These are phyloP conservation scores for Nicotiana tabacum DNA, from an alignment of 257 asterid species.

Conservation along the genomic window DNA sequence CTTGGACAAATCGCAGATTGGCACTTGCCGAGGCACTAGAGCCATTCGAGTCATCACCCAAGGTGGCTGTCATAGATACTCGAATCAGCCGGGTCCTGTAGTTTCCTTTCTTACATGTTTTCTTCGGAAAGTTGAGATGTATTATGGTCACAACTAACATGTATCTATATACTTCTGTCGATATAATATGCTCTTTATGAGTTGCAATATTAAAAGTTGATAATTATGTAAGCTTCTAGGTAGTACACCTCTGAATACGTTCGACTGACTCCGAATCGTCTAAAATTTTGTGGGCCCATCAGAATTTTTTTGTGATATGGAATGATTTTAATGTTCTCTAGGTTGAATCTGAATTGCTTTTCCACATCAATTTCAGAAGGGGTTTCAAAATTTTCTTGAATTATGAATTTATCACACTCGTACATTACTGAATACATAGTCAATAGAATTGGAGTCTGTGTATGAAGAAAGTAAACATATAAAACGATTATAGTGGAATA, in stretches of 20 bases:
- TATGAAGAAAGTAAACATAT: neutral
- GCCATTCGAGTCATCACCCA: constrained; percentile 39
- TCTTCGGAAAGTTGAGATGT: neutral
- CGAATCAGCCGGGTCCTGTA: constrained; percentile 68
- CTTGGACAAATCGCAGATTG: constrained; percentile 63
- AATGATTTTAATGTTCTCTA: neutral
- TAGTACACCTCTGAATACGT: neutral
- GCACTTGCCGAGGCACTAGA: constrained; percentile 67
- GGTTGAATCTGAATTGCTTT: neutral
- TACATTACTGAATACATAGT: neutral
- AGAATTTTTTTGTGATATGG: neutral
- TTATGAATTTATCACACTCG: neutral
- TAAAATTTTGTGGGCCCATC: too few species aligned
- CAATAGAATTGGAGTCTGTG: neutral
- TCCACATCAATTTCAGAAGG: neutral
- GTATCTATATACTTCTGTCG: neutral
- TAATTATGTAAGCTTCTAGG: neutral
- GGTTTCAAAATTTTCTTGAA: neutral
- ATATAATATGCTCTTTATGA: neutral
- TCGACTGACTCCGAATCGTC: too few species aligned
- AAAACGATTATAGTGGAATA: constrained; percentile 57
- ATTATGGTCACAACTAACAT: neutral
- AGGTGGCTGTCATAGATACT: constrained; percentile 59
- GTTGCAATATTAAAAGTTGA: neutral
- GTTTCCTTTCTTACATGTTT: constrained; percentile 1